phyloP scores from a whole-genome alignment of 371 early-diverging fungal genomes.

The Actinomortierella wolfii region DNA sequence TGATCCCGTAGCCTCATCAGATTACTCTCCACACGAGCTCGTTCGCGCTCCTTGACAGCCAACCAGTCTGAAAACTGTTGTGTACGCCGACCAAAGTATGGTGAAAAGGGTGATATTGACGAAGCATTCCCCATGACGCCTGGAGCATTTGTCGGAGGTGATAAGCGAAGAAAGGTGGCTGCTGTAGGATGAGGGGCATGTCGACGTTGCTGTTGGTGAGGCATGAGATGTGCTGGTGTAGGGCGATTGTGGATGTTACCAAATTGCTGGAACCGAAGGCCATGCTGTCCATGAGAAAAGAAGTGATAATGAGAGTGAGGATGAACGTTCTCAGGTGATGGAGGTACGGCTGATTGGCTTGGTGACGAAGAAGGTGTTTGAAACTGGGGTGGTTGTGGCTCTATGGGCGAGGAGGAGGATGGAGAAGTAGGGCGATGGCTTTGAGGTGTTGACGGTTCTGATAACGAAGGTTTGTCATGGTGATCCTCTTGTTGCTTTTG shows the following conservation, averaged over 20 bases:
- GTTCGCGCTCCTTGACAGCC: slow-evolving; percentile 35
- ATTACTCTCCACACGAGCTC: slow-evolving; percentile 26
- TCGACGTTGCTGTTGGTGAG: neutral
- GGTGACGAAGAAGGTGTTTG: no score
- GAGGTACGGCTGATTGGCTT: no score
- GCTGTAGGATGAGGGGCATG: slow-evolving; percentile 1
- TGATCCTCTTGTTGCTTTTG: neutral
- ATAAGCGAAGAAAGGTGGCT: slow-evolving; percentile 3
- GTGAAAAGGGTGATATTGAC: slow-evolving; percentile 12
- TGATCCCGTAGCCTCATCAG: slow-evolving; percentile 21
- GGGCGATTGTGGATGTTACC: no score
- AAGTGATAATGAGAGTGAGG: no score
- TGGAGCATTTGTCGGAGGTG: slow-evolving; percentile 19
- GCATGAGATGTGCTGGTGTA: neutral
- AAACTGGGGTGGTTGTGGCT: slow-evolving; percentile 5
- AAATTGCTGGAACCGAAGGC: no score
- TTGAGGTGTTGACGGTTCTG: neutral
- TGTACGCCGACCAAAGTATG: slow-evolving; percentile 8
- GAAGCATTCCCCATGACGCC: slow-evolving; percentile 1
- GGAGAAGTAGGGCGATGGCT: neutral
- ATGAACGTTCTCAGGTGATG: no score
- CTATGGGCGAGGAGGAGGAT: neutral
- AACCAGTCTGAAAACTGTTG: slow-evolving; percentile 43
- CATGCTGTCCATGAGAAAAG: no score
- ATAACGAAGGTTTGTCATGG: neutral